Evolutionary conservation across 2,329 filamentous ascomycete genomes (phyloP), one percentile per base, ranked within the genome.

Genomic region (Alternaria dauci): DNA sequence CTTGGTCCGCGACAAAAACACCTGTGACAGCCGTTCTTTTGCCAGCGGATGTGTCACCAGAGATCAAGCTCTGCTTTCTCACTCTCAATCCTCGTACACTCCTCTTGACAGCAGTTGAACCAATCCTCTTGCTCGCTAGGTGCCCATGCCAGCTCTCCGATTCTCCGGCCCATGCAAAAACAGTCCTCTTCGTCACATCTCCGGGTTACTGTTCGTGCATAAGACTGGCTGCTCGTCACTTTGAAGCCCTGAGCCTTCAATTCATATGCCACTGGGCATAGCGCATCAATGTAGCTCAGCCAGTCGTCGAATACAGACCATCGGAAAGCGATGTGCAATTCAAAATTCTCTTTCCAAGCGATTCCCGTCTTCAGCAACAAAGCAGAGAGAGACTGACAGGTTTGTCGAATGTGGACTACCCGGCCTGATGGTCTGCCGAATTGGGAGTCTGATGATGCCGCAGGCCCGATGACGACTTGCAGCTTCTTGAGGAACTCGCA

Each of bases 381-480:
- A 11, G 46, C 1, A 7, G 18, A 48, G 46, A 48, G 20, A 3
- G 46, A 25, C 5, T 14, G 20, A 36, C 30, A 48, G 11, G 20
- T 36, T 4, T 48, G 18, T 36, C 14, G 46, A 3, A 48, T 36
- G 12, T 48, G 12, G 32, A 36, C 46, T 7, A 18, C 30, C 34
- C 1, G 30, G 34, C 46, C 3, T 2, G 12, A n/a, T 7, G 30
- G 18, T 18, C 46, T 48, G 14, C 46, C 20, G 1, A 2, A 5
- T 3, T 8, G n/a, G 2, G 11, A 1, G 2, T 34, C 2, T 5
- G 18, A 9, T n/a, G n/a, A 12, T 23, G 3, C 11, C 1, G 30
- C 46, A 18, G 46, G 46, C 1, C 30, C 28, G 1, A 48, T 48
- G 18, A 3, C 4, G 3, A 48, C 18, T 9, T 11, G 30, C 30